Evolutionary conservation across 2,329 filamentous ascomycete genomes (phyloP), one percentile per base, ranked within the genome.

Genomic region (Colletotrichum sp.): DNA sequence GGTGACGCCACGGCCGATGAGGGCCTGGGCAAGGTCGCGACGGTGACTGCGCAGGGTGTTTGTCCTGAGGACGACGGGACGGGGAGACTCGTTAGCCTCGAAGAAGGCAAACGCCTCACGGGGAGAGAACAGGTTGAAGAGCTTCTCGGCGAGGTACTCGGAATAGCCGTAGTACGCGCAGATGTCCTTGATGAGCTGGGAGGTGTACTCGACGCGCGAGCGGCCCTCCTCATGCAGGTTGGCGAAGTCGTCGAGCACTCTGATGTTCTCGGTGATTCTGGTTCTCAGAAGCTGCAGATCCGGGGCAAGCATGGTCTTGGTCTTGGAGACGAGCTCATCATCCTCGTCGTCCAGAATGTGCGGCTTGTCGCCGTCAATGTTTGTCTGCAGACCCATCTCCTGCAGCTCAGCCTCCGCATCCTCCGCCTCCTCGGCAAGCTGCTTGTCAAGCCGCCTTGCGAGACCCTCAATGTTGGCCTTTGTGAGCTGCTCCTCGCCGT

Each of bases 101-200:
- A 99, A 98, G 86, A 99, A 99, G 69, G 96, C 96, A 78, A 98
- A 97, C 1, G 97, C 97, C 86, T 99, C 97, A 78, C 93, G 93
- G 1, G 97, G 95, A 2, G 95, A 92, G 86, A 99, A 98, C 8
- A 99, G 91, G 80, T 93, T 93, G 86, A 96, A 95, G 18, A 99
- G 92, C 88, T 98, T 99, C 84, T 98, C 95, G 6, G 96, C 97
- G n/a, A 99, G 90, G 85, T 93, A 98, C 47, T 93, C 91, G 5
- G 94, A 97, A 87, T 99, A 99, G 74, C 96, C 96, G 82, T 99
- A 99, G 88, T 99, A 99, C 70, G 93, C 91, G 86, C 95, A 98
- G 73, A 98, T 94, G 80, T 99, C 97, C 84, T 95, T 94, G 75
- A 98, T 85, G 69, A 99, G 88, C 83, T 97, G 94, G 27, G 91